Evolutionary conservation across 2,329 filamentous ascomycete species (phyloP).

Genomic region (Monilinia aucupariae): DNA sequence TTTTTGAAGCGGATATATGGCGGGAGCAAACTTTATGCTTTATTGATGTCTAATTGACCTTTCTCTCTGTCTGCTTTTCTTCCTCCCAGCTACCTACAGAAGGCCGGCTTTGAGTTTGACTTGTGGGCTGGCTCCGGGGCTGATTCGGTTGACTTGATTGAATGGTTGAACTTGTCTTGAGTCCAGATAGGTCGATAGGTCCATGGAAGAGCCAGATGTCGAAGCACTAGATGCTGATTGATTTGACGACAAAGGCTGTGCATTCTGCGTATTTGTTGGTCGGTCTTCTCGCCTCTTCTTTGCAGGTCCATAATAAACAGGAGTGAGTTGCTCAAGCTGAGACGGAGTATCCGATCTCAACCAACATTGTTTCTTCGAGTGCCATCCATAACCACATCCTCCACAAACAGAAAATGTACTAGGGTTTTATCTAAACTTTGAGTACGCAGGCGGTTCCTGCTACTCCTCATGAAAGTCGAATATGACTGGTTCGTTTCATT

Average conservation of each 20-base stretch:
- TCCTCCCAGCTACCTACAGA: not conserved
- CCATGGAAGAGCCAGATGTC: not conserved
- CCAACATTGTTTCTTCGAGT: not conserved
- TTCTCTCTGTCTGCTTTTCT: not conserved
- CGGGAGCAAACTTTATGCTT: not conserved
- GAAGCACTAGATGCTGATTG: not conserved
- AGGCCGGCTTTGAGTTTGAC: not conserved
- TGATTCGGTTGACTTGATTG: not conserved
- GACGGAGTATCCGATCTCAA: not conserved
- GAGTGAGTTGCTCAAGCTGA: not conserved
- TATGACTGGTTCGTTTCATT: not conserved
- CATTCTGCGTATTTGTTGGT: not conserved
- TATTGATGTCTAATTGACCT: not conserved
- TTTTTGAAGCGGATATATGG: not conserved
- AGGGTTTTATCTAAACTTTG: no score
- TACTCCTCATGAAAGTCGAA: not conserved
- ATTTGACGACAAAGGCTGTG: no score
- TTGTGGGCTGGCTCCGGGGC: not conserved
- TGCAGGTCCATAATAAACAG: not conserved
- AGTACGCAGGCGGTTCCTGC: not conserved
- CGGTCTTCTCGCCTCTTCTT: not conserved
- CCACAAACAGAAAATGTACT: not conserved
- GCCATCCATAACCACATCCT: constrained; percentile 1
- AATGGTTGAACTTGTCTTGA: not conserved
- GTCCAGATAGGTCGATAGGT: not conserved